Evolutionary conservation across 2,329 filamentous ascomycete genomes (phyloP), one percentile per base, ranked within the genome.

Genomic region (Allantophomopsis cytisporea): DNA sequence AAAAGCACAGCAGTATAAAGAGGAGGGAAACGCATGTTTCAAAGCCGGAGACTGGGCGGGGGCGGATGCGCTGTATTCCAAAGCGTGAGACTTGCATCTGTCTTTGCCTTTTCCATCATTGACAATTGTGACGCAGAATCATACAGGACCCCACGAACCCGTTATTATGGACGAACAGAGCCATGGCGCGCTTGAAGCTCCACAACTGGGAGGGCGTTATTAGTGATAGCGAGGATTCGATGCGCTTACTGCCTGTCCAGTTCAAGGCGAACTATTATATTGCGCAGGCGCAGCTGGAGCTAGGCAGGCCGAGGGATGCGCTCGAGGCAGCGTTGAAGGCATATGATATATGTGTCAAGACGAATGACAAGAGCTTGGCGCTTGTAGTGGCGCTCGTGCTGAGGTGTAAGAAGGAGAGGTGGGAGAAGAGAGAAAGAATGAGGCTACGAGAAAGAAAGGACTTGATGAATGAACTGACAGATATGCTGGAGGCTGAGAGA

Each of bases 211-310:
- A 83, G 21, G 76, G 69, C 8, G 86, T 81, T 37, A 79, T 91
- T 46, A 65, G 75, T 43, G 88, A 95, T 60, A 89, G 87, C 54
- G 61, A 80, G 39, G 67, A 75, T 38, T 86, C 83, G 46, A 78
- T 95, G 37, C 69, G 76, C 43, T 68, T 93, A 5, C 65, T 74
- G 20, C 65, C 70, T 15, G 45, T 63, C 35, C 77, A 73, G 50
- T 80, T 93, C 64, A 96, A 96, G 61, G 86, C 83, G 7, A 74
- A 77, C 53, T 93, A 82, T 59, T 84, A 87, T 55, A 72, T 94
- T 18, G 79, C 85, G 3, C 83, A 94, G 60, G 86, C 88, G 1
- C 78, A 93, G 47, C 66, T 94, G n/a, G 71, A 71, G 1, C 68
- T 94, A 2, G 67, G 75, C 38, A 74, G 82, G 47, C 79, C 76